Evolutionary conservation across 768 basidiomycete genomes (phyloP).

Genomic region (Lactarius trivialis): DNA sequence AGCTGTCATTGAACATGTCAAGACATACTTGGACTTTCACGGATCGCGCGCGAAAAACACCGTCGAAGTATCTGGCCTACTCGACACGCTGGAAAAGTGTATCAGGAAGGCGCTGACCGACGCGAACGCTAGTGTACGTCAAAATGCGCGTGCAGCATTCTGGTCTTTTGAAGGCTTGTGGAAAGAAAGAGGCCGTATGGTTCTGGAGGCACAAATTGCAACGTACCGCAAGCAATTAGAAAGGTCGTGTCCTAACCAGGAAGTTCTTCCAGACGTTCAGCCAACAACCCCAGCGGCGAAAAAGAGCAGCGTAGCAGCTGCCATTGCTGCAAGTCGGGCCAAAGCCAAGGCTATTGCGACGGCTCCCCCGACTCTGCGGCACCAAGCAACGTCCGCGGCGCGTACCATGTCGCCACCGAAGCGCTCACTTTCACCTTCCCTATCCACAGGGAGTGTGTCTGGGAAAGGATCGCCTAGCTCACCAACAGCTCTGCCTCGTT

Average conservation of each 20-base stretch:
- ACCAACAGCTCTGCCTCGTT: slow-evolving; percentile 19
- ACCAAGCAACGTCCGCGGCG: slow-evolving; percentile 73
- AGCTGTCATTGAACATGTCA: slow-evolving; percentile 63
- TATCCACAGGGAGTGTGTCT: slow-evolving; percentile 27
- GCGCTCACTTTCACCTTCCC: slow-evolving; percentile 35
- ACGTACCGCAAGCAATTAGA: slow-evolving; percentile 76
- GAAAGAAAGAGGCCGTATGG: slow-evolving; percentile 56
- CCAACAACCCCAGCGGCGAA: slow-evolving; percentile 49
- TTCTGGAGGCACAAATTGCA: slow-evolving; percentile 64
- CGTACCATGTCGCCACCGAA: slow-evolving; percentile 42
- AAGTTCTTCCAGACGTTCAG: slow-evolving; percentile 31
- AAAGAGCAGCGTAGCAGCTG: slow-evolving; percentile 78
- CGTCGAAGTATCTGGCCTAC: slow-evolving; percentile 63
- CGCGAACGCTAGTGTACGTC: slow-evolving; percentile 71
- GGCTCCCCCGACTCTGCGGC: slow-evolving; percentile 71
- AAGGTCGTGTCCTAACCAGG: slow-evolving; percentile 68
- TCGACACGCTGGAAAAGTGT: slow-evolving; percentile 67
- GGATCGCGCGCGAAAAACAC: slow-evolving; percentile 51
- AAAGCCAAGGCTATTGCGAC: slow-evolving; percentile 81
- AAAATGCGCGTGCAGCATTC: slow-evolving; percentile 62
- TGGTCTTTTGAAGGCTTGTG: slow-evolving; percentile 79
- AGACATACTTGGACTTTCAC: slow-evolving; percentile 68
- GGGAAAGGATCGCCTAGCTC: slow-evolving; percentile 25
- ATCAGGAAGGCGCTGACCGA: slow-evolving; percentile 72
- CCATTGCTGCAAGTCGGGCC: slow-evolving; percentile 84